Conservation (phyloP, 306 rosid genomes). For the Trifolium fragiferum region DNA sequence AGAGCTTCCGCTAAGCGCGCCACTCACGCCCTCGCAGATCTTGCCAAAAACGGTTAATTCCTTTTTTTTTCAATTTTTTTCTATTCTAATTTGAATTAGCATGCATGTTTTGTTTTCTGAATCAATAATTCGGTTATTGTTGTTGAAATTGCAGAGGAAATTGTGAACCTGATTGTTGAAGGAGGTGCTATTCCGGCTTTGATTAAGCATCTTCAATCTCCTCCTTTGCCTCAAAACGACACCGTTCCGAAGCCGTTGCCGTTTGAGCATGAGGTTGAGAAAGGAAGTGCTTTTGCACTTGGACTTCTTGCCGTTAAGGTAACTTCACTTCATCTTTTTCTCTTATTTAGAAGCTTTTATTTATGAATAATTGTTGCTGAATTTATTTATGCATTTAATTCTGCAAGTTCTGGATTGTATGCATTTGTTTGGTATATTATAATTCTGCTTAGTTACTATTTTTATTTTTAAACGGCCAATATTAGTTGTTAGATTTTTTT, state of each 20-base stretch:
- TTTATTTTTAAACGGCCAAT: no score
- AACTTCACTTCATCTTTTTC: constrained; percentile 25
- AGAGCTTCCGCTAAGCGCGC: constrained; percentile 94
- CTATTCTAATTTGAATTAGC: not conserved
- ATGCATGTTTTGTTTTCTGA: constrained; percentile 5
- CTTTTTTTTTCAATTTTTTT: constrained; percentile 36
- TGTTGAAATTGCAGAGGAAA: constrained; percentile 72
- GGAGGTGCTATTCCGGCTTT: constrained; percentile 90
- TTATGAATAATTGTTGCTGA: constrained; percentile 11
- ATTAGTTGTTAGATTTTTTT: no score
- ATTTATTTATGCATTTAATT: not conserved
- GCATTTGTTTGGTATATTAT: no score
- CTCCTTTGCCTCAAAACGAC: constrained; percentile 52
- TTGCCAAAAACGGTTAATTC: constrained; percentile 81
- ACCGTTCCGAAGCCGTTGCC: constrained; percentile 68
- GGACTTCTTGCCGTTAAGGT: constrained; percentile 99
- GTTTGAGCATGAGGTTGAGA: constrained; percentile 95
- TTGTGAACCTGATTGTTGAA: constrained; percentile 91
- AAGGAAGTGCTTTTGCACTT: constrained; percentile 93
- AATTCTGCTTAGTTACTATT: no score
- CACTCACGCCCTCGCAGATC: constrained; percentile 97
- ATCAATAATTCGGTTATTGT: constrained; percentile 30
- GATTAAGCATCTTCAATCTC: constrained; percentile 88
- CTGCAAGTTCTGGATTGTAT: no score
- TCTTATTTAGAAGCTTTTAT: not conserved